phyloP scores from a whole-genome alignment of 2,329 filamentous ascomycete genomes.

The Trichoderma sp. region DNA sequence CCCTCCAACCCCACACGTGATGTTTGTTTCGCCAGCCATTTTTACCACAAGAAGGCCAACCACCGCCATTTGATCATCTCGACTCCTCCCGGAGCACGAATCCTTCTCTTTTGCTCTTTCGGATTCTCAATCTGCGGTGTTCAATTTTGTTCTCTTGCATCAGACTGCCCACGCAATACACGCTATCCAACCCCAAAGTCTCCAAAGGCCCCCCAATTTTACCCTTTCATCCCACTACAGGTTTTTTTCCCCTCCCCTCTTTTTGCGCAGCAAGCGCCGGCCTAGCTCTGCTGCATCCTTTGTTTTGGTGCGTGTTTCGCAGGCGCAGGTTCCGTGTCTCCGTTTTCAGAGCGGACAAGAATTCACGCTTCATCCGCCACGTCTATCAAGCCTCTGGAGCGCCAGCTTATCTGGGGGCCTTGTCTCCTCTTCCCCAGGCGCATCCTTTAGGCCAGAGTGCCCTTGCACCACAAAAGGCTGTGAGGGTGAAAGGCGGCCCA shows the following conservation, averaged over 20 bases:
- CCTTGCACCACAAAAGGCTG: not conserved
- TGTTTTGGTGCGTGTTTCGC: constrained; percentile 10
- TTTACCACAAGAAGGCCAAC: constrained; percentile 11
- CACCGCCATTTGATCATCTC: constrained; percentile 10
- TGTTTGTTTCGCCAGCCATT: not conserved
- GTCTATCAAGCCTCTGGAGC: not conserved
- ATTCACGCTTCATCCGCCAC: constrained; percentile 5
- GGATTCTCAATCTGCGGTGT: not conserved
- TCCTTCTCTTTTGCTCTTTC: not conserved
- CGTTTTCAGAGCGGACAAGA: not conserved
- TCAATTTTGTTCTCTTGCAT: not conserved
- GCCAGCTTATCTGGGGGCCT: not conserved
- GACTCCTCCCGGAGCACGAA: not conserved
- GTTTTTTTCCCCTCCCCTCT: not conserved
- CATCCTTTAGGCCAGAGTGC: not conserved
- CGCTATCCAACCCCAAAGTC: not conserved
- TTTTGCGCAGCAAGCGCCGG: constrained; percentile 14
- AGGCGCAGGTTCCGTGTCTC: constrained; percentile 10
- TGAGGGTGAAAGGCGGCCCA: not conserved
- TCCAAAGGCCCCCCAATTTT: not conserved
- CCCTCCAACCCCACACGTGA: constrained; percentile 19
- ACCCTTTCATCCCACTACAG: not conserved
- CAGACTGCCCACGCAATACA: not conserved
- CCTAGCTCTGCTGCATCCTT: constrained; percentile 6
- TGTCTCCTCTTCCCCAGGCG: constrained; percentile 9